These are phyloP conservation scores for Yamadazyma laniorum DNA, from an alignment of 805 yeast species.

Conservation along the genomic window DNA sequence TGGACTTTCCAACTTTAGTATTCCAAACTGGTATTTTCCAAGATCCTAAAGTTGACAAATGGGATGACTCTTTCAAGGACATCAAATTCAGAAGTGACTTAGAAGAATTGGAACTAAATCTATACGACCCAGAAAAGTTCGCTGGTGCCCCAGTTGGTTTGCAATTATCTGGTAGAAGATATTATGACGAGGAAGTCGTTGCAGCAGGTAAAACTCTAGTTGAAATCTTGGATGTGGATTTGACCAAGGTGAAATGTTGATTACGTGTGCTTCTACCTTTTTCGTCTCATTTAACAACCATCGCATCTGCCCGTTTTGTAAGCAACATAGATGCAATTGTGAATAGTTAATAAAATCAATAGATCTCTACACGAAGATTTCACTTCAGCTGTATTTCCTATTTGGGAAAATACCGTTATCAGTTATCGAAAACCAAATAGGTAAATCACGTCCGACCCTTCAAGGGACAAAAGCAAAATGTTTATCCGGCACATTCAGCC, in stretches of 20 bases:
- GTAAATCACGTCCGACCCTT: too few relatives aligned
- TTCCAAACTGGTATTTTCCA: conserved; percentile 62
- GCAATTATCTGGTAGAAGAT: conserved; percentile 54
- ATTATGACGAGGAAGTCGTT: conserved; percentile 56
- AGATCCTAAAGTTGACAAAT: conserved; percentile 53
- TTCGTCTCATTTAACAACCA: too few relatives aligned
- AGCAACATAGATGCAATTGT: too few relatives aligned
- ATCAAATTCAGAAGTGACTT: conserved; percentile 44
- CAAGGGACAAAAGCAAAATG: too few relatives aligned
- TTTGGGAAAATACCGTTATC: too few relatives aligned
- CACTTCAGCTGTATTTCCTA: too few relatives aligned
- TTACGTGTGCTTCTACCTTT: too few relatives aligned
- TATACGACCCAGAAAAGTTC: conserved; percentile 47
- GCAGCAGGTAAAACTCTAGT: conserved; percentile 44
- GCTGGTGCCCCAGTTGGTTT: conserved; percentile 55
- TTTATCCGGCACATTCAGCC: too few relatives aligned
- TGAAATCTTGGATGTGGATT: conserved; percentile 31
- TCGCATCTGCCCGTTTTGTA: too few relatives aligned
- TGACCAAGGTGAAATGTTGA: conserved; percentile 13
- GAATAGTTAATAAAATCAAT: too few relatives aligned
- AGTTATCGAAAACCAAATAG: too few relatives aligned
- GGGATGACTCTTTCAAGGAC: conserved; percentile 33
- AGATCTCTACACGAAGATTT: too few relatives aligned
- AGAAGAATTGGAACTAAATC: conserved; percentile 48
- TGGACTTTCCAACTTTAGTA: conserved; percentile 67